phyloP scores from a whole-genome alignment of 257 asterid genomes.

The Phtheirospermum japonicum region DNA sequence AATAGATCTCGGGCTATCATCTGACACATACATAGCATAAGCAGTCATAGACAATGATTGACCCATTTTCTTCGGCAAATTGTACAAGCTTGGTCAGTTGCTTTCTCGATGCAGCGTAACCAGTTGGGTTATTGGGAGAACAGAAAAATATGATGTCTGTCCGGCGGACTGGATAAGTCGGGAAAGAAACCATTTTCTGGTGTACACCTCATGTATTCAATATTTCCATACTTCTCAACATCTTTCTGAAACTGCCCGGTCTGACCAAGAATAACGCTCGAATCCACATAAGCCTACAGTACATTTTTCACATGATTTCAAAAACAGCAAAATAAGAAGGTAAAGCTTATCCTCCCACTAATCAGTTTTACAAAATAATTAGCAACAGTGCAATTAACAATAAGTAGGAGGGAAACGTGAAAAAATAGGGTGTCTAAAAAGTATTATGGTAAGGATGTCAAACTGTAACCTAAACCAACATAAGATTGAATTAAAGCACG shows the following conservation, averaged over 20 bases:
- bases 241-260: constrained; percentile 85
- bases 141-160: constrained; percentile 88
- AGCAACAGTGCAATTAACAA: background rate
- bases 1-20: constrained; percentile 82
- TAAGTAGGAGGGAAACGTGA: background rate
- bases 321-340: constrained; percentile 1
- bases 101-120: constrained; percentile 88
- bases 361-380: no score
- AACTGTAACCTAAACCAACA: background rate
- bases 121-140: constrained; percentile 99
- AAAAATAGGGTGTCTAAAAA: background rate
- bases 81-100: constrained; percentile 80
- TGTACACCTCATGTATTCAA: constrained; percentile 94
- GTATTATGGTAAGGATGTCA: background rate
- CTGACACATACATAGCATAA: constrained; percentile 95
- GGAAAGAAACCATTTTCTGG: constrained; percentile 96
- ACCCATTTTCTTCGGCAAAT: constrained; percentile 89
- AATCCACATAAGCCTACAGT: constrained; percentile 87
- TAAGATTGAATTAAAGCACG: background rate
- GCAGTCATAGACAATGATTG: constrained; percentile 90
- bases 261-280: constrained; percentile 95
- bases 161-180: constrained; percentile 66
- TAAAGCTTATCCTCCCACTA: no score
- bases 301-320: background rate
- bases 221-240: constrained; percentile 75